Evolutionary conservation across 257 asterid genomes (phyloP).

Genomic region (Paulownia fortunei): DNA sequence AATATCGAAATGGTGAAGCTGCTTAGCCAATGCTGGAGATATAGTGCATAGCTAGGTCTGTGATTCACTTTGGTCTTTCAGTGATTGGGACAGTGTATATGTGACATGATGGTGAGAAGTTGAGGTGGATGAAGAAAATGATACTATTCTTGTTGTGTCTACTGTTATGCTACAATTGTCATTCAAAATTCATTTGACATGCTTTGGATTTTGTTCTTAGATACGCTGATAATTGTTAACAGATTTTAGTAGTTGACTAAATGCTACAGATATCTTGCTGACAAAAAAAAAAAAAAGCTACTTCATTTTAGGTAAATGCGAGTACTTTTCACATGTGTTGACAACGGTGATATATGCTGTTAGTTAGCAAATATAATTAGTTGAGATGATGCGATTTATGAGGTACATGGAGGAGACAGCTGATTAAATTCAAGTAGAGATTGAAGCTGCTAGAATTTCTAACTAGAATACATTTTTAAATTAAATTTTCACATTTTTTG

Average conservation of each 20-base stretch:
- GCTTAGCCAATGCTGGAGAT: neutral
- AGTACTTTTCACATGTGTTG: slow-evolving; percentile 26
- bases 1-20: neutral
- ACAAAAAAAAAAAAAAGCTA: neutral
- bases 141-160: neutral
- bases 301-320: neutral
- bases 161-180: neutral
- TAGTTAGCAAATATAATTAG: neutral
- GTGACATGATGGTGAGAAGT: neutral
- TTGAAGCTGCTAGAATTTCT: slow-evolving; percentile 12
- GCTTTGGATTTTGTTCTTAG: neutral
- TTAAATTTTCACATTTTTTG: neutral
- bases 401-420: neutral
- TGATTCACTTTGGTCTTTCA: slow-evolving; percentile 7
- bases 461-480: neutral
- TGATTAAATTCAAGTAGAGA: neutral
- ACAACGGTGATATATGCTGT: neutral
- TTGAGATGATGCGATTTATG: slow-evolving; percentile 1
- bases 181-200: neutral
- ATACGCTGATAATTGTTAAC: neutral
- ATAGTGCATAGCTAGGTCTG: neutral
- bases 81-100: neutral
- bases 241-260: neutral
- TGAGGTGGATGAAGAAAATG: neutral
- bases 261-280: neutral